Conservation (phyloP, 1,284 basidiomycete genomes). For the Testicularia cyperi region DNA sequence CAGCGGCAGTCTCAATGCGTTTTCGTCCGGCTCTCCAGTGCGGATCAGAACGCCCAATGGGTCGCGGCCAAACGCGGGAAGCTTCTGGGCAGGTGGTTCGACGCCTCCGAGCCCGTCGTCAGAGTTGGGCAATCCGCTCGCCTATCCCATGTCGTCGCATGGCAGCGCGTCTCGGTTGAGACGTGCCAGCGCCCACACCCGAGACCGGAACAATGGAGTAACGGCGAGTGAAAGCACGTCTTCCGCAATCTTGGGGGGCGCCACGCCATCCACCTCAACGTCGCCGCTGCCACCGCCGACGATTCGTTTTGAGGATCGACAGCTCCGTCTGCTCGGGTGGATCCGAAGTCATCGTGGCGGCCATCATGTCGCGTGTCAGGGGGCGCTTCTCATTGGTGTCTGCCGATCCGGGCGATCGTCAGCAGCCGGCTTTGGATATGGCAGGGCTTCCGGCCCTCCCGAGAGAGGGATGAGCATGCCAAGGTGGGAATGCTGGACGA, state of each 20-base stretch:
- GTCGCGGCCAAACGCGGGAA: constrained; percentile 20
- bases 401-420: constrained; percentile 12
- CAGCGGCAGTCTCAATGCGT: constrained; percentile 15
- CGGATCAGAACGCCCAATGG: constrained; percentile 32
- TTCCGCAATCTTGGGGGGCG: constrained; percentile 6
- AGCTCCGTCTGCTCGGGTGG: constrained; percentile 33
- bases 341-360: constrained; percentile 28
- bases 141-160: constrained; percentile 40
- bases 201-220: constrained; percentile 19
- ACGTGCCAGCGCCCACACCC: constrained; percentile 21
- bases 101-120: constrained; percentile 31
- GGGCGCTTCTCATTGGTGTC: constrained; percentile 8
- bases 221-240: constrained; percentile 1
- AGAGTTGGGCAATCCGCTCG: constrained; percentile 18
- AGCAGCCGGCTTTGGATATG: background rate
- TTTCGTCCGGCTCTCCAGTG: constrained; percentile 19
- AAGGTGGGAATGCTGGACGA: constrained; percentile 34
- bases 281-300: constrained; percentile 13
- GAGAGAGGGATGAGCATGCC: background rate
- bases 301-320: constrained; percentile 13
- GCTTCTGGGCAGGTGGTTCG: constrained; percentile 29
- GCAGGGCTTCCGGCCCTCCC: background rate
- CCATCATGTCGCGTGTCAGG: constrained; percentile 3
- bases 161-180: constrained; percentile 24
- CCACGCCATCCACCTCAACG: constrained; percentile 13